Base-by-base conservation (phyloP, 352 stramenopile species). In the Globisporangium carolinianum region DNA sequence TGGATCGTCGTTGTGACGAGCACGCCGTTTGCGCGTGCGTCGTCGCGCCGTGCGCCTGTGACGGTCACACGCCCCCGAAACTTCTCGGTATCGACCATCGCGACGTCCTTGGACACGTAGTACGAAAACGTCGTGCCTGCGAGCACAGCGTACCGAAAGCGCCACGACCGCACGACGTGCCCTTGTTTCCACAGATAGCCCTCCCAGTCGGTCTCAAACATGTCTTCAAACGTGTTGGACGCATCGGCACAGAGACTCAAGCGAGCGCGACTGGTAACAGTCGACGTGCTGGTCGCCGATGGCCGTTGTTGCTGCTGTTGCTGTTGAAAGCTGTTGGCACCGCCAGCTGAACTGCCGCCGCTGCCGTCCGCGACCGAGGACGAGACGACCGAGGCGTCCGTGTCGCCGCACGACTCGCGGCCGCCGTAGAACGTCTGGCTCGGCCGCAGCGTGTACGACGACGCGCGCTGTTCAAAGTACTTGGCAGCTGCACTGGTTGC, bases 151-250 rank as follows among this genome's bases (percentile, higher is more conserved):
- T 91, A 94, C 49, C 84, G 84, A 54, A 90, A 88, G 17, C 84
- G 75, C 84, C 84, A 94, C 49, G 83, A 89, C 61, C 83, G 82
- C 53, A 94, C 82, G 55, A 94, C 84, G 53, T 94, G 82, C 24
- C 84, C 83, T 61, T 94, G 84, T 55, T 94, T 94, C 83, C 83
- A 92, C 49, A 92, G 76, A 60, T 94, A 94, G 5, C 84, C 84
- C 61, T 94, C 84, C 84, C 84, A 94, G 63, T 94, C 83, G 45
- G 84, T 94, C 63, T 94, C 84, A 46, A 91, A 91, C 59, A 89
- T 75, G 55, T 94, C 83, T 42, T 94, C 83, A 38, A 89, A 91
- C 14, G 79, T 71, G 60, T 79, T 72, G 47, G 62, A 82, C n/a
- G 86, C 68, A 57, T 91, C 81, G 1, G 77, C 76, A 9, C 77